Evolutionary conservation across 805 yeast genomes (phyloP).

Genomic region (Starmerella cellae): DNA sequence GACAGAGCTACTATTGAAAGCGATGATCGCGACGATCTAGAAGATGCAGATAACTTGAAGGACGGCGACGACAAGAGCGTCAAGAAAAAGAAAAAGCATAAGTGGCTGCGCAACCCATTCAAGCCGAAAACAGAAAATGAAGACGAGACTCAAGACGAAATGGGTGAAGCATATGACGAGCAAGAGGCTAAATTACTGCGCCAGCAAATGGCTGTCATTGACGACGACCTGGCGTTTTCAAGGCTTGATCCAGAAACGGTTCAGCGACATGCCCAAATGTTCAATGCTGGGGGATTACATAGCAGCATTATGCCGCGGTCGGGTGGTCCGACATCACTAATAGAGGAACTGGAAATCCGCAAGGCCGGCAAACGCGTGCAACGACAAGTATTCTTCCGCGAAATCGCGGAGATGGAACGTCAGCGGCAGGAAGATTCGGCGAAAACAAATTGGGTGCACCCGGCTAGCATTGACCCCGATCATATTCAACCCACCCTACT

Average conservation of each 20-base stretch:
- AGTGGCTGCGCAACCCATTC: slow-evolving; percentile 1
- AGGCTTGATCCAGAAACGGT: slow-evolving; percentile 22
- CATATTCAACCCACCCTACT: slow-evolving; percentile 21
- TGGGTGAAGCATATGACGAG: slow-evolving; percentile 13
- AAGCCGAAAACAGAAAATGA: slow-evolving; percentile 10
- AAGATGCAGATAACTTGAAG: slow-evolving; percentile 5
- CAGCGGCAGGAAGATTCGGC: slow-evolving; percentile 12
- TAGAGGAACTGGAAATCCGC: slow-evolving; percentile 29
- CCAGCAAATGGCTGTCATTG: slow-evolving; percentile 12
- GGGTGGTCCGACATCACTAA: slow-evolving; percentile 25
- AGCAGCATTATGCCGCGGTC: slow-evolving; percentile 9
- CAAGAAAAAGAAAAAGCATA: background rate
- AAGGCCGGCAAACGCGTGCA: slow-evolving; percentile 25
- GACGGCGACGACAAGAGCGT: slow-evolving; percentile 3
- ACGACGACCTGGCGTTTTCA: slow-evolving; percentile 23
- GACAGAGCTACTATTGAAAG: slow-evolving; percentile 25
- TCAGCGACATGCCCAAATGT: slow-evolving; percentile 20
- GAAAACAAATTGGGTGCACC: slow-evolving; percentile 16
- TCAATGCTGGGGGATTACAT: slow-evolving; percentile 21
- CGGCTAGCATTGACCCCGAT: slow-evolving; percentile 20
- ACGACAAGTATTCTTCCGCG: slow-evolving; percentile 20
- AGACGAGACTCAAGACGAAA: slow-evolving; percentile 10
- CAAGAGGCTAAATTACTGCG: slow-evolving; percentile 6
- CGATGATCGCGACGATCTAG: slow-evolving; percentile 21
- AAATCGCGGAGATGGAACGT: slow-evolving; percentile 18